A percentile compares a stretch with the other conserved stretches of the same genome.
Evolutionary conservation across 805 yeast genomes (phyloP).

Genomic region (Candida coleopterorum): DNA sequence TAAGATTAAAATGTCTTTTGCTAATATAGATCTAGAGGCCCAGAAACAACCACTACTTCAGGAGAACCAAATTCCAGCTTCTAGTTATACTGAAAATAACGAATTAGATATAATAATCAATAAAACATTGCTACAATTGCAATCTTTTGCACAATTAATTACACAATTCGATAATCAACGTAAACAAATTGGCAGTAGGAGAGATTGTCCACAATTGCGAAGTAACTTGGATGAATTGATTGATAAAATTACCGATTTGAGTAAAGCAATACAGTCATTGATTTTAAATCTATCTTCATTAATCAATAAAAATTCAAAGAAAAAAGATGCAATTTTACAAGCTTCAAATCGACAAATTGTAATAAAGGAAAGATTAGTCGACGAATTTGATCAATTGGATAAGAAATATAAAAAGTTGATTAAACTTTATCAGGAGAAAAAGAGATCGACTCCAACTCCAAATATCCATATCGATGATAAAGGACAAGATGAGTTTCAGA

Average conservation of each 20-base stretch:
- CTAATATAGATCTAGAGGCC: conserved; percentile 48
- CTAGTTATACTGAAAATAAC: conserved; percentile 10
- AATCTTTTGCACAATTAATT: conserved; percentile 47
- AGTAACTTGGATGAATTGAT: conserved; percentile 28
- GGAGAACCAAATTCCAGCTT: conserved; percentile 1
- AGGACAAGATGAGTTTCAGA: conserved; percentile 15
- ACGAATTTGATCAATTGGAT: conserved; percentile 53
- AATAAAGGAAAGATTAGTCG: conserved; percentile 47
- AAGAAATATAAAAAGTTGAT: conserved; percentile 38
- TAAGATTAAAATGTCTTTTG: conserved; percentile 61
- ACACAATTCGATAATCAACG: conserved; percentile 46
- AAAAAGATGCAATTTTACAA: conserved; percentile 12
- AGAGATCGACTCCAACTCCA: conserved; percentile 22
- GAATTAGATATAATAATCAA: conserved; percentile 30
- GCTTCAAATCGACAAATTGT: conserved; percentile 38
- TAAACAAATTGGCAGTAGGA: conserved; percentile 46
- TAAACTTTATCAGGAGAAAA: conserved; percentile 47
- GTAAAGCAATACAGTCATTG: conserved; percentile 27
- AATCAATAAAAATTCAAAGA: conserved; percentile 25
- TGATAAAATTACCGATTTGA: conserved; percentile 27
- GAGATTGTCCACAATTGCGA: conserved; percentile 41
- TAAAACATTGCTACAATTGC: conserved; percentile 36
- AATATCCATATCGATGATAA: conserved; percentile 3
- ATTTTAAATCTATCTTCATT: conserved; percentile 22
- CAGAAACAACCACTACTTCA: conserved; percentile 23